Evolutionary conservation across 1,284 basidiomycete genomes (phyloP).

Genomic region (Heterobasidion annosum): DNA sequence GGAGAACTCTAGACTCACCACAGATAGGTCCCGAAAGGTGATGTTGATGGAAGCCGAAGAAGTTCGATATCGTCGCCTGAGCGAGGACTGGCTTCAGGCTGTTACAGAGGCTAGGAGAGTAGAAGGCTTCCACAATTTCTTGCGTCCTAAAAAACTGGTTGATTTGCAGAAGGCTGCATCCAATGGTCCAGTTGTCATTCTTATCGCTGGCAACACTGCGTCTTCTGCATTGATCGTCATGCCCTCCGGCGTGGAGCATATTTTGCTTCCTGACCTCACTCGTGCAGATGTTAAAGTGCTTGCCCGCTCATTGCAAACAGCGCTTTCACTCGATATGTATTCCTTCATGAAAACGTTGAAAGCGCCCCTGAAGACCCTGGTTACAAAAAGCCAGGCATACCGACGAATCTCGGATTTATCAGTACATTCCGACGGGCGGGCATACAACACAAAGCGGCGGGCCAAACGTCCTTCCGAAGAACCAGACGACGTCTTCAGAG

Average conservation of each 20-base stretch:
- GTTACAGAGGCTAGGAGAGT: neutral
- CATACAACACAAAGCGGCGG: neutral
- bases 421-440: neutral
- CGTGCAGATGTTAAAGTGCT: neutral
- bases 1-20: neutral
- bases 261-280: neutral
- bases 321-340: neutral
- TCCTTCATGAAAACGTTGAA: neutral
- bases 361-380: neutral
- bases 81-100: neutral
- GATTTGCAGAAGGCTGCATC: neutral
- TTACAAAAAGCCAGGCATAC: too few species aligned
- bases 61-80: neutral
- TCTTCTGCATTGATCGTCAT: neutral
- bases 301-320: neutral
- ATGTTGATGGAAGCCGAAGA: neutral
- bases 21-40: neutral
- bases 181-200: neutral
- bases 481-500: neutral
- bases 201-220: neutral
- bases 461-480: neutral
- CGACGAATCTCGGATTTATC: neutral
- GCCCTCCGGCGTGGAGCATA: neutral
- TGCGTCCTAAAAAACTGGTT: neutral
- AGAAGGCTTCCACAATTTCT: slow-evolving; percentile 7